Evolutionary conservation across 371 early-diverging fungal species (phyloP), one percentile per base, ranked within the genome.

Genomic region (Mucor indicus): DNA sequence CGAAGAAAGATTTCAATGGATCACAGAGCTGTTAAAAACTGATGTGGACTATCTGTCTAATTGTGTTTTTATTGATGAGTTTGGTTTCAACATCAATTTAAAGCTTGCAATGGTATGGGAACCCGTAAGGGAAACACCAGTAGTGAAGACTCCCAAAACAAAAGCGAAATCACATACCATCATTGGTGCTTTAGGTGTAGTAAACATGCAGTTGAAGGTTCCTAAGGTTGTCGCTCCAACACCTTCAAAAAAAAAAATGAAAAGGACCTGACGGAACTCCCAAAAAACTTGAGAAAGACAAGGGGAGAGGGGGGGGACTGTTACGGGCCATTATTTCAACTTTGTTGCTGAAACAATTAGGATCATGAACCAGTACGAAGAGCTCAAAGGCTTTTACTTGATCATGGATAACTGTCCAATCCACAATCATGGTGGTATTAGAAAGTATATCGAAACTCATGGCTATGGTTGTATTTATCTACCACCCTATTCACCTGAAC

Each of bases 81-180:
- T 31, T 8, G 52, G 44, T 7, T 52, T 55, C 24, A 27, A 54
- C 31, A 53, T 53, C 25, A 53, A 47, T 29, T 35, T 27, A 48
- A 38, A 44, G 15, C 37, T 38, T 11, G 16, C 15, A 23, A 9
- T 39, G n/a, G 47, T 35, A 4, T 48, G 39, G 43, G 21, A 39
- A n/a, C 7, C 6, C 17, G 8, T n/a, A 10, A 45, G 44, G 6
- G 27, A 42, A 10, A 29, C 23, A 31, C 12, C 48, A 20, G 13
- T 48, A 13, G 39, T 43, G 16, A 17, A 12, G 1, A 38, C 24
- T 21, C 43, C 46, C 8, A 32, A 31, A 32, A 35, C 43, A 15
- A 50, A 12, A 50, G 42, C 24, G 17, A 35, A 12, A 29, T 33
- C 43, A 2, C 21, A n/a, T 23, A 50, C 36, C 15, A 25, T 32